These are phyloP conservation scores for Colletotrichum spinosum DNA, from an alignment of 2,329 filamentous ascomycete species.

Conservation along the genomic window DNA sequence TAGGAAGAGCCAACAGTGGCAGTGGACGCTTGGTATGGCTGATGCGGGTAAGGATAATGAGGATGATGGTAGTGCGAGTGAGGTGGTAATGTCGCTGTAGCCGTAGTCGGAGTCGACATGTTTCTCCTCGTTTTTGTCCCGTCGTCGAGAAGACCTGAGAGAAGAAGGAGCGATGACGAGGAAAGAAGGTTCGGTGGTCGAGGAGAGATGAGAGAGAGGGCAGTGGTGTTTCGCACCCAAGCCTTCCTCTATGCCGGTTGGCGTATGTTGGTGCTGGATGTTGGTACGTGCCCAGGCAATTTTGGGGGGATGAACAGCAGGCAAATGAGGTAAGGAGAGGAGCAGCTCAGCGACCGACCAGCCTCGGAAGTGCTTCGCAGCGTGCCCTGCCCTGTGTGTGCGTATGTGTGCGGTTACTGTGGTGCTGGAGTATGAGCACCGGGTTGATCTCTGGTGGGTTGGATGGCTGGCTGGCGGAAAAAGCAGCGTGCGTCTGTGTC, in stretches of 20 bases:
- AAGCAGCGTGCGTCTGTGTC: constrained; percentile 22
- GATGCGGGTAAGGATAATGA: constrained; percentile 71
- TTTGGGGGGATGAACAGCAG: constrained; percentile 19
- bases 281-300: constrained; percentile 31
- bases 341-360: not conserved
- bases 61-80: constrained; percentile 71
- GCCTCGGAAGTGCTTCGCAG: constrained; percentile 11
- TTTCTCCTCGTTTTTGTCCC: constrained; percentile 40
- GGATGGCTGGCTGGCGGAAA: constrained; percentile 5
- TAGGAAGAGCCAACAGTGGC: constrained; percentile 45
- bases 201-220: constrained; percentile 24
- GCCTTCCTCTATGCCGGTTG: constrained; percentile 30
- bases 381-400: constrained; percentile 24
- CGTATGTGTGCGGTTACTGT: not conserved
- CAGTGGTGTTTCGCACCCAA: constrained; percentile 35
- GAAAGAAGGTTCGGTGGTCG: constrained; percentile 32
- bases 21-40: constrained; percentile 60
- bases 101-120: constrained; percentile 82
- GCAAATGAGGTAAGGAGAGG: not conserved
- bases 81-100: constrained; percentile 46
- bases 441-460: not conserved
- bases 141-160: constrained; percentile 37
- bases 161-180: constrained; percentile 22
- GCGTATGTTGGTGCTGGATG: constrained; percentile 30
- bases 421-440: constrained; percentile 3